These are phyloP conservation scores for Nothophaeocryptopus gaeumannii DNA, from an alignment of 2,329 filamentous ascomycete genomes.

Conservation along the genomic window DNA sequence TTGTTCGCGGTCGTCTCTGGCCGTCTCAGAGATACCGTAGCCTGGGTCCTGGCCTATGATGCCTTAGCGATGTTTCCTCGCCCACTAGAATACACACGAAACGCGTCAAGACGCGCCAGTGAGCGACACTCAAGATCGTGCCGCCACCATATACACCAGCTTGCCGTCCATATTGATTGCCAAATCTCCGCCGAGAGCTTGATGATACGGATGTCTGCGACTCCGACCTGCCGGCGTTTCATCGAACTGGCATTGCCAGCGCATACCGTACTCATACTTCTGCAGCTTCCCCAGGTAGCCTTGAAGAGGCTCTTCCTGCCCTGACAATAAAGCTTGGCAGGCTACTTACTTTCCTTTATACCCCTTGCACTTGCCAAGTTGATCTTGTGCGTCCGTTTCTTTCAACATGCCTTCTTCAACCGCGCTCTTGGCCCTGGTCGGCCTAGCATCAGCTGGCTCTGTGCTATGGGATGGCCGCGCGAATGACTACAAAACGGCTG, in stretches of 20 bases:
- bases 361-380: conserved; percentile 14
- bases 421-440: conserved; percentile 23
- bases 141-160: background rate
- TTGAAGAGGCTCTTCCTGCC: background rate
- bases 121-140: background rate
- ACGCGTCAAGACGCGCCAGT: background rate
- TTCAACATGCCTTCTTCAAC: conserved; percentile 22
- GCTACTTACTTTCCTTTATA: background rate
- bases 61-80: background rate
- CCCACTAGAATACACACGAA: background rate
- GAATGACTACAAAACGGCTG: conserved; percentile 55
- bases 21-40: no score
- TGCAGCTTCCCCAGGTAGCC: background rate
- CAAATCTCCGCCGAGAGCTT: background rate
- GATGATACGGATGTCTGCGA: background rate
- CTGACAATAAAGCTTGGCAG: background rate
- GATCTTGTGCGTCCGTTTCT: conserved; percentile 21
- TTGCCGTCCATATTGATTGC: background rate
- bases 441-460: conserved; percentile 39
- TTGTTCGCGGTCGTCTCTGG: no score
- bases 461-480: conserved; percentile 66
- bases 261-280: no score
- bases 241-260: no score
- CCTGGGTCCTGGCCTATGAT: background rate
- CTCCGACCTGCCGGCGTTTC: background rate